Conservation (phyloP, 768 basidiomycete genomes). For the Wakefieldia striispora region DNA sequence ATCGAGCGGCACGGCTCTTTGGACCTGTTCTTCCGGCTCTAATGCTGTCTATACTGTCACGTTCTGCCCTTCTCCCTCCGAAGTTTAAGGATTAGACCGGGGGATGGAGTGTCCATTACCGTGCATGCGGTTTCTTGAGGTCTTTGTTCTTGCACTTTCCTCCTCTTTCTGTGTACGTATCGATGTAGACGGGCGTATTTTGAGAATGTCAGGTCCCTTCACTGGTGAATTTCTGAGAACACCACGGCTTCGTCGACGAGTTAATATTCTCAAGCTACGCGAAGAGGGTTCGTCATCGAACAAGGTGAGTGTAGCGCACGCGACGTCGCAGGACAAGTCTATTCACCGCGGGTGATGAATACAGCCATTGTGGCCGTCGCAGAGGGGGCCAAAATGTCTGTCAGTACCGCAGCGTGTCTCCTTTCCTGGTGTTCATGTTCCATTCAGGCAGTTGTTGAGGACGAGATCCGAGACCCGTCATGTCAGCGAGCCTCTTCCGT, state of each 20-base stretch:
- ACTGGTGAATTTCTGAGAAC: neutral
- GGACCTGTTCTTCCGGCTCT: slow-evolving; percentile 37
- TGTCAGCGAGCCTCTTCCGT: too few species aligned
- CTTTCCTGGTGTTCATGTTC: too few species aligned
- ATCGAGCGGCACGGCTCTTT: slow-evolving; percentile 42
- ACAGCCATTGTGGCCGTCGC: too few species aligned
- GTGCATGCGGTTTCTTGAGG: neutral
- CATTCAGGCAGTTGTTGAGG: too few species aligned
- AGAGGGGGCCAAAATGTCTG: too few species aligned
- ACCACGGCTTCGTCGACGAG: neutral
- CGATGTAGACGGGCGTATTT: neutral
- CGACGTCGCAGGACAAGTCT: too few species aligned
- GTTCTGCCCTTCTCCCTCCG: slow-evolving; percentile 39
- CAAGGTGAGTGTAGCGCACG: too few species aligned
- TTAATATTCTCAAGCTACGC: too few species aligned
- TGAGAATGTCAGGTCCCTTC: neutral
- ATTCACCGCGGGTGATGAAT: too few species aligned
- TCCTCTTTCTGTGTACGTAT: neutral
- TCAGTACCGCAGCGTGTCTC: too few species aligned
- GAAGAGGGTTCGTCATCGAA: too few species aligned
- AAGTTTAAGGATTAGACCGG: neutral
- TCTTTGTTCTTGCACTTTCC: neutral
- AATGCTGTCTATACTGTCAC: slow-evolving; percentile 44
- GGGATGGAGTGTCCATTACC: neutral
- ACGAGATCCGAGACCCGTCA: too few species aligned